These are phyloP conservation scores for Hippophae tibetana DNA, from an alignment of 306 rosid genomes.

Conservation along the genomic window DNA sequence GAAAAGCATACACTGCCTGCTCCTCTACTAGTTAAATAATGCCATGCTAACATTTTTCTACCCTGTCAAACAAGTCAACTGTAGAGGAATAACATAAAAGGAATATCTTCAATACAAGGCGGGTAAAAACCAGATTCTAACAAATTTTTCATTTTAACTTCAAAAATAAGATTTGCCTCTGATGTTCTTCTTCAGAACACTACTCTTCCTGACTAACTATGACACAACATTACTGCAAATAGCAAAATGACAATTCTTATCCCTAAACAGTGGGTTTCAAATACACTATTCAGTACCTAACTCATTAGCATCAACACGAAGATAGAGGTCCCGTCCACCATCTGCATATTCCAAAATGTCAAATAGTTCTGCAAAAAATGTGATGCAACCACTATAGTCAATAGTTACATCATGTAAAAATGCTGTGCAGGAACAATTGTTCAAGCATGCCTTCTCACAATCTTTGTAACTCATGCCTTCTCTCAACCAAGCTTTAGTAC, in stretches of 20 bases:
- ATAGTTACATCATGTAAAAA: constrained; percentile 24
- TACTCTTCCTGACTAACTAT: no score
- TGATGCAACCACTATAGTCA: constrained; percentile 27
- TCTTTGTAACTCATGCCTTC: constrained; percentile 12
- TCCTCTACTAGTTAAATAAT: neutral
- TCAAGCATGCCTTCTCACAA: constrained; percentile 33
- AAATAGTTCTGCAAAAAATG: constrained; percentile 36
- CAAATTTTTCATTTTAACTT: no score
- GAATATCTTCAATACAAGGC: no score
- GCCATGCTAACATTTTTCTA: neutral
- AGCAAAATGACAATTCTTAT: no score
- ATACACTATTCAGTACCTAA: neutral
- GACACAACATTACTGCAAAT: no score
- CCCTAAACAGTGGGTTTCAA: no score
- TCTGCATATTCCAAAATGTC: constrained; percentile 26
- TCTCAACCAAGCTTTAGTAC: constrained; percentile 5
- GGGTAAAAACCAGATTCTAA: no score
- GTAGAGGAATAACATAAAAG: no score
- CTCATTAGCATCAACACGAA: constrained; percentile 22
- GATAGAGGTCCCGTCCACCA: constrained; percentile 28
- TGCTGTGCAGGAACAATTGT: constrained; percentile 43
- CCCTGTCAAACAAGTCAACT: no score
- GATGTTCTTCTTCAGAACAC: no score
- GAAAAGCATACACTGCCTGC: neutral
- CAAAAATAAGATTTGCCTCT: no score